Evolutionary conservation across 306 rosid genomes (phyloP), one percentile per base, ranked within the genome.

Genomic region (Rosa chinensis): DNA sequence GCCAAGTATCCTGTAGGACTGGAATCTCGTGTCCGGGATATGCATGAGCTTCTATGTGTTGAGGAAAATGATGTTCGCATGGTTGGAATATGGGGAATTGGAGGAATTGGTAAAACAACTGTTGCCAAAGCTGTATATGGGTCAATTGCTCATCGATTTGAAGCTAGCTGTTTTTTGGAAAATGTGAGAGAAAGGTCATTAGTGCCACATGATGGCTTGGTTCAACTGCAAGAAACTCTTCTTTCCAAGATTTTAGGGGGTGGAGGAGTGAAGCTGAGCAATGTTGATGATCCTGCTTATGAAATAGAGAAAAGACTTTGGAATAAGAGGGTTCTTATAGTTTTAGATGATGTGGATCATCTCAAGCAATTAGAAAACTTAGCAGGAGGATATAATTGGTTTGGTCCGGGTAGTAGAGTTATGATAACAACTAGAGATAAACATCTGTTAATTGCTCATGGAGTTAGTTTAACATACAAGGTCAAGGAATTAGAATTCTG

Each of bases 1-100:
- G 75, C 75, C 4, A 44, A 47, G 75, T 12, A 71, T 71, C 75
- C 75, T 21, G 75, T 71, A n/a, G 75, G 75, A 42, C 20, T 71
- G 8, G 75, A 47, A 40, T 71, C 75, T 44, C 75, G 59, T 47
- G 75, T 71, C 12, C 40, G 35, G 7, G 75, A 71, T 10, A 21
- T 71, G 59, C 35, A 21, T 23, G 17, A 23, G 56, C 52, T 47
- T 44, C 39, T 71, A 12, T 12, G 56, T 25, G 44, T 64, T 35
- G 69, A 35, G 69, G 44, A 64, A 14, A 64, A 32, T 35, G 44
- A 32, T 64, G 44, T 64, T 64, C 69, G 44, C 21, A 64, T 64
- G 69, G 44, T 64, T n/a, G 44, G 69, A 64, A 64, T 64, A 64
- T 64, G 69, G 69, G 69, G 69, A 16, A 32, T 64, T 25, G 69